Evolutionary conservation across 176 grass and related monocot genomes (phyloP).

Genomic region (Zoysia japonica): DNA sequence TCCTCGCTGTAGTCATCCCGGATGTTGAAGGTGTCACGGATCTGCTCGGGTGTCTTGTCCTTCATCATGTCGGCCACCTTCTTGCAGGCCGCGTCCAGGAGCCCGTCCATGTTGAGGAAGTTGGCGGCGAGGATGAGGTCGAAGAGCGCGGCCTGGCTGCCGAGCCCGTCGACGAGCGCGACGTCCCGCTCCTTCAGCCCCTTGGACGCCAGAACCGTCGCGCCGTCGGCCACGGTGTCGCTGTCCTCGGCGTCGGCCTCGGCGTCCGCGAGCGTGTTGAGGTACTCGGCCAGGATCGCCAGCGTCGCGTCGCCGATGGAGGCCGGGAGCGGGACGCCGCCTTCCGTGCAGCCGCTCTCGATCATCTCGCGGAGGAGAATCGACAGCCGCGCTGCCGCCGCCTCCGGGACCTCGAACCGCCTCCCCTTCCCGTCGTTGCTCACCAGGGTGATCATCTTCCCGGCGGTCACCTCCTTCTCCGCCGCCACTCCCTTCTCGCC

Average conservation of each 20-base stretch:
- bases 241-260: neutral
- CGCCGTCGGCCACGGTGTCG: neutral
- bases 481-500: neutral
- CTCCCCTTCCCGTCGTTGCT: neutral
- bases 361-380: neutral
- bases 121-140: neutral
- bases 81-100: slow-evolving; percentile 2
- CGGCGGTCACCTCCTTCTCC: neutral
- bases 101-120: neutral
- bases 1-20: neutral
- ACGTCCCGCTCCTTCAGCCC: neutral
- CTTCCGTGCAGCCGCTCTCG: neutral
- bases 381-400: neutral
- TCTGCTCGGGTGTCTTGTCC: slow-evolving; percentile 3
- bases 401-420: neutral
- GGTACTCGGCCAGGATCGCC: neutral
- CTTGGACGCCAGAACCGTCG: neutral
- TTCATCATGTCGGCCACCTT: slow-evolving; percentile 2
- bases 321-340: neutral
- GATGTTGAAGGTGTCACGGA: slow-evolving; percentile 12
- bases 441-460: neutral
- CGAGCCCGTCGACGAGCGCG: neutral
- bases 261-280: neutral
- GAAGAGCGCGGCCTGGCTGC: neutral
- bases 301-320: neutral